Conservation (phyloP, 108 stramenopile genomes). For the Chaetoceros muelleri region DNA sequence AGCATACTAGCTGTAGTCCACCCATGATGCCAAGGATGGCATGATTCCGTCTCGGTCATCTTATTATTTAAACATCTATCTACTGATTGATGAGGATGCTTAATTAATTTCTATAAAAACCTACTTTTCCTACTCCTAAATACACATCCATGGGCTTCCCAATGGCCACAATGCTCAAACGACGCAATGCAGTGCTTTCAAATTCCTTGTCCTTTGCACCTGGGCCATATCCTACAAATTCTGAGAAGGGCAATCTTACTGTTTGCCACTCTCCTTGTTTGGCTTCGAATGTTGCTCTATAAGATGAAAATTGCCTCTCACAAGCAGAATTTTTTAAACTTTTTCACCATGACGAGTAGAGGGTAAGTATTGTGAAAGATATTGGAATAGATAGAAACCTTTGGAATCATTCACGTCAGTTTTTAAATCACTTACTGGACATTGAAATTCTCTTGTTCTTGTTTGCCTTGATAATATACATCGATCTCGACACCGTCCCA, state of each 20-base stretch:
- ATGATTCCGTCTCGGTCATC: no score
- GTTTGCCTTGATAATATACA: conserved; percentile 34
- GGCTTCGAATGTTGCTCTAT: conserved; percentile 34
- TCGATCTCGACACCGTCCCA: conserved; percentile 71
- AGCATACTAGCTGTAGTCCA: no score
- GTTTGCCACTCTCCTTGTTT: conserved; percentile 36
- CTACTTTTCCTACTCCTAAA: conserved; percentile 36
- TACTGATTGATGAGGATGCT: no score
- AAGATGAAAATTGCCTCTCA: conserved; percentile 40
- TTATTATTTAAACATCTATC: no score
- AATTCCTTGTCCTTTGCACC: conserved; percentile 38
- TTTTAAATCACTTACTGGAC: conserved; percentile 63
- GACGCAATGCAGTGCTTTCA: conserved; percentile 23
- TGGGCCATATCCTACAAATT: conserved; percentile 43
- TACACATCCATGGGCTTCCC: conserved; percentile 48
- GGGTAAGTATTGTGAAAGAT: no score
- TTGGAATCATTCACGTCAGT: no score
- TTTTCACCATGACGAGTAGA: no score
- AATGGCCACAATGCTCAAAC: conserved; percentile 56
- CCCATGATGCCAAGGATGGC: no score
- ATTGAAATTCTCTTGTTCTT: conserved; percentile 46
- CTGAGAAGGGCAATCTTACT: conserved; percentile 46
- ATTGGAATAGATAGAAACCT: no score
- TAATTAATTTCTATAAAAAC: conserved; percentile 49
- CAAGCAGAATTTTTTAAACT: conserved; percentile 48